phyloP scores from a whole-genome alignment of 768 basidiomycete species.

The Suillus tomentosus region DNA sequence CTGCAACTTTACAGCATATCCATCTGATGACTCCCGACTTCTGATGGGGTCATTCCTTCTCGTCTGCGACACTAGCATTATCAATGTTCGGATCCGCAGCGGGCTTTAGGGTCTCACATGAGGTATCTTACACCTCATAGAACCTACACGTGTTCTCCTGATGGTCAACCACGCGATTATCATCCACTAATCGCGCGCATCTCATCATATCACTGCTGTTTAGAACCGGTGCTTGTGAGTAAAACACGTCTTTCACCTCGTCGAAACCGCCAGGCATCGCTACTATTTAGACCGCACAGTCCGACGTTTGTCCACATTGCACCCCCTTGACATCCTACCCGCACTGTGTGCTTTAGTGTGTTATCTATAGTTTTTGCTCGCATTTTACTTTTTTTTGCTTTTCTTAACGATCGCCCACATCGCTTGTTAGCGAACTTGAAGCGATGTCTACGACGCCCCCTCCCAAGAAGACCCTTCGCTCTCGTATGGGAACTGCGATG shows the following conservation, averaged over 20 bases:
- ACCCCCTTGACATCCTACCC: constrained; percentile 18
- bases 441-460: constrained; percentile 32
- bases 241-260: constrained; percentile 30
- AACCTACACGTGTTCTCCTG: constrained; percentile 35
- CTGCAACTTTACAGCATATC: neutral
- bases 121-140: neutral
- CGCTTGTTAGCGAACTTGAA: constrained; percentile 18
- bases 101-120: neutral
- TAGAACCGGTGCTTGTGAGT: constrained; percentile 22
- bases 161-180: constrained; percentile 36
- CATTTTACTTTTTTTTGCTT: constrained; percentile 13
- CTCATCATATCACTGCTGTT: constrained; percentile 32
- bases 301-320: constrained; percentile 25
- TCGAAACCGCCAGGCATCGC: constrained; percentile 39
- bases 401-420: constrained; percentile 1
- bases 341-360: constrained; percentile 16
- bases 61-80: neutral
- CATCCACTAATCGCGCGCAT: constrained; percentile 33
- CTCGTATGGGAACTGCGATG: constrained; percentile 60
- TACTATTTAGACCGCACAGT: constrained; percentile 31
- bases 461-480: constrained; percentile 49
- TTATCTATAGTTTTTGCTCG: constrained; percentile 1
- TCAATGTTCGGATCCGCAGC: neutral
- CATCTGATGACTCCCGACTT: neutral
- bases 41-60: constrained; percentile 1